A percentile compares a stretch with the other conserved stretches of the same genome.
phyloP scores from a whole-genome alignment of 2,329 filamentous ascomycete species.

The Ophiostoma sp. region DNA sequence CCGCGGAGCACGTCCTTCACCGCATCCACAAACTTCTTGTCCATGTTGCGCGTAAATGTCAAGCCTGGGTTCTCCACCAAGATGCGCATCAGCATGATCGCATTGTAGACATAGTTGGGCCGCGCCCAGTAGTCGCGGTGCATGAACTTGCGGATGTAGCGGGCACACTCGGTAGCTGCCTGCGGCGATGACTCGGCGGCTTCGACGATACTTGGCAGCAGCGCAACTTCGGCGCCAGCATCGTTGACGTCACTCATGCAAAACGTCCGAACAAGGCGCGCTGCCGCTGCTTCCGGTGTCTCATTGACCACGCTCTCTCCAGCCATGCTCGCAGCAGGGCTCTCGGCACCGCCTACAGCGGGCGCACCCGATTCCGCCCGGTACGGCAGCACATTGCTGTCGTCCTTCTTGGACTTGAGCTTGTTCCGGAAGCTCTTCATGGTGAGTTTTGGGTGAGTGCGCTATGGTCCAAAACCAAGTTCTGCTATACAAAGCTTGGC shows the following conservation, averaged over 20 bases:
- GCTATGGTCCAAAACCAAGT: not conserved
- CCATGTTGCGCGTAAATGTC: constrained; percentile 85
- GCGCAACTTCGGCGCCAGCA: constrained; percentile 76
- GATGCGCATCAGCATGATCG: constrained; percentile 91
- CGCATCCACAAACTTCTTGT: constrained; percentile 73
- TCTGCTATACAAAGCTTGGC: too few species aligned
- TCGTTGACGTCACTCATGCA: constrained; percentile 23
- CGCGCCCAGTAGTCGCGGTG: constrained; percentile 60
- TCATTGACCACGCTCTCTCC: constrained; percentile 17
- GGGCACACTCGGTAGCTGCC: constrained; percentile 76
- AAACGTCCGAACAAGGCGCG: constrained; percentile 23
- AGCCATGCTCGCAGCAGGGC: constrained; percentile 1
- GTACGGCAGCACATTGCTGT: not conserved
- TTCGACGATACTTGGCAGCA: constrained; percentile 90
- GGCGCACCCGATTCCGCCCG: not conserved
- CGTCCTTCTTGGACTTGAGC: constrained; percentile 20
- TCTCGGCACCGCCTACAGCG: not conserved
- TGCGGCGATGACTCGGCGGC: constrained; percentile 84
- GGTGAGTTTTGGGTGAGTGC: not conserved
- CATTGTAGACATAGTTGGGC: constrained; percentile 83
- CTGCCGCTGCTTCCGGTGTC: constrained; percentile 22
- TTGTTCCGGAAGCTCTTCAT: constrained; percentile 26
- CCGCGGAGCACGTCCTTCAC: constrained; percentile 69
- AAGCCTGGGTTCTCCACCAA: constrained; percentile 84
- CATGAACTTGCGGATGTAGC: constrained; percentile 76